Evolutionary conservation across 2,329 filamentous ascomycete species (phyloP).

Genomic region (Remersonia thermophila): DNA sequence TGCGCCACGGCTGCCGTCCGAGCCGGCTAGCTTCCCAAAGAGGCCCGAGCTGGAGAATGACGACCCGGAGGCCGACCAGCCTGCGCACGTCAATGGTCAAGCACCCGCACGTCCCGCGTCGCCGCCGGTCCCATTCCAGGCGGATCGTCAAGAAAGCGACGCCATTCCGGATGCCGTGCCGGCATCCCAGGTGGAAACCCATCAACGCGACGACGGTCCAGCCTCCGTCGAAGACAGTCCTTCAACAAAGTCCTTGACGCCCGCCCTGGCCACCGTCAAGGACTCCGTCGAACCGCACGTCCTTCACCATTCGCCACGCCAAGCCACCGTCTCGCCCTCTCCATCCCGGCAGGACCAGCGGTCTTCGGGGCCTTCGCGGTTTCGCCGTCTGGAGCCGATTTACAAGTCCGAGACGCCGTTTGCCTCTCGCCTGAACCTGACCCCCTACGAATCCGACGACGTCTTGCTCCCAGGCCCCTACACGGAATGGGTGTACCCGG

Average conservation of each 20-base stretch:
- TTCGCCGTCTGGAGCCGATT: conserved; percentile 10
- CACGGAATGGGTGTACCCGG: conserved; percentile 14
- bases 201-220: conserved; percentile 5
- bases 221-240: conserved; percentile 1
- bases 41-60: too few species aligned
- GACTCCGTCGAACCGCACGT: background rate
- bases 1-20: too few species aligned
- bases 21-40: too few species aligned
- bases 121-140: too few species aligned
- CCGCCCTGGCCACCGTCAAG: conserved; percentile 4
- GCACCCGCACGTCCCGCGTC: too few species aligned
- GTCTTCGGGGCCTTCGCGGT: conserved; percentile 6
- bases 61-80: too few species aligned
- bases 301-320: background rate
- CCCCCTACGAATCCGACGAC: conserved; percentile 16
- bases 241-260: conserved; percentile 6
- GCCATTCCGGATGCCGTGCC: too few species aligned
- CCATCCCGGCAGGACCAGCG: conserved; percentile 1
- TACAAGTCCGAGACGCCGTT: conserved; percentile 11
- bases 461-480: conserved; percentile 14
- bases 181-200: too few species aligned
- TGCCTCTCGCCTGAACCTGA: conserved; percentile 8
- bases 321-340: background rate
- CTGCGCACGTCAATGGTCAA: too few species aligned
- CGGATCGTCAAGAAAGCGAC: too few species aligned